Evolutionary conservation across 306 rosid species (phyloP).

Genomic region (Cucumis hystrix): DNA sequence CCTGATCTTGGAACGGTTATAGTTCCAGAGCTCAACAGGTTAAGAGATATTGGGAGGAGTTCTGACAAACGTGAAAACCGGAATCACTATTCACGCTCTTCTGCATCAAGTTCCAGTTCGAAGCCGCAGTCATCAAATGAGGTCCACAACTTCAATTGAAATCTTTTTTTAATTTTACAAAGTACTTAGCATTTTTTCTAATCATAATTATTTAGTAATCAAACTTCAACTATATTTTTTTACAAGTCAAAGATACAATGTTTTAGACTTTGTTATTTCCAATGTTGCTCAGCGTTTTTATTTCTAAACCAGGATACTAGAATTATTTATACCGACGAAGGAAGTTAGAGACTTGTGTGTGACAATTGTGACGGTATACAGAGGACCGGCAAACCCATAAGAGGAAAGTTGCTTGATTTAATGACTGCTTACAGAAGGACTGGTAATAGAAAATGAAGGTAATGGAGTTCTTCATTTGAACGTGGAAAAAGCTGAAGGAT

Average conservation of each 20-base stretch:
- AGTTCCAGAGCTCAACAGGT: conserved; percentile 66
- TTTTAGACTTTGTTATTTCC: background rate
- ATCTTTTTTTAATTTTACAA: background rate
- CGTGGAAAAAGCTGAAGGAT: background rate
- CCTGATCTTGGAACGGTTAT: conserved; percentile 63
- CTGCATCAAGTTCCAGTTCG: conserved; percentile 8
- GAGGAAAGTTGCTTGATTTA: background rate
- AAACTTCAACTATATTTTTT: background rate
- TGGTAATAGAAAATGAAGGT: conserved; percentile 1
- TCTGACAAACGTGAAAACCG: background rate
- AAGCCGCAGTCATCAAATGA: conserved; percentile 13
- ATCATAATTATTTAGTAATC: background rate
- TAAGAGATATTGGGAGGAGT: conserved; percentile 39
- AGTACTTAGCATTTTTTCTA: background rate
- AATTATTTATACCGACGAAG: background rate
- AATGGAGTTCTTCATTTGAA: background rate
- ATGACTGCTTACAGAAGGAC: background rate
- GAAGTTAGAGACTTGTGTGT: background rate
- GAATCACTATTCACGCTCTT: conserved; percentile 7
- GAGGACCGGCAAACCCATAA: background rate
- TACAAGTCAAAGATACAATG: background rate
- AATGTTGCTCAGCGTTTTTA: background rate
- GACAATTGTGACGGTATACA: background rate
- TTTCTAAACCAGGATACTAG: background rate
- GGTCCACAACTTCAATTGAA: conserved; percentile 12